A percentile compares a stretch with the other conserved stretches of the same genome.
Evolutionary conservation across 75 land plant genomes (phyloP).

Genomic region (Cryptomeria japonica): DNA sequence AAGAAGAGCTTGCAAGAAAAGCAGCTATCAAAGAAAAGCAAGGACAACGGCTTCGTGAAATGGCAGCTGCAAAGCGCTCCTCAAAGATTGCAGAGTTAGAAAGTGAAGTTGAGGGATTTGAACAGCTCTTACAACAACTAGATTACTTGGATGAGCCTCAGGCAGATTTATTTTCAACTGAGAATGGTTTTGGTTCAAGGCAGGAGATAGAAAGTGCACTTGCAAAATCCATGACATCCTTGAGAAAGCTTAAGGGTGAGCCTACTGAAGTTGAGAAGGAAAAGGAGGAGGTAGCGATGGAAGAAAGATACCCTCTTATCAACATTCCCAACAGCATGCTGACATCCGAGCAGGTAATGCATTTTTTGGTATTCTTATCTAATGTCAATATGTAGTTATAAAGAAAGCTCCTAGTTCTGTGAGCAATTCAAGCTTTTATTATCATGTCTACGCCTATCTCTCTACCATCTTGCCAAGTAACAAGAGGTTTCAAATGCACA

Average conservation of each 20-base stretch:
- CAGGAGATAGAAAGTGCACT: constrained; percentile 79
- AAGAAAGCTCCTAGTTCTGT: neutral
- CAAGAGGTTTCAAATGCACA: neutral
- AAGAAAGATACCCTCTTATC: constrained; percentile 81
- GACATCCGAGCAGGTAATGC: constrained; percentile 80
- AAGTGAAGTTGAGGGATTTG: constrained; percentile 61
- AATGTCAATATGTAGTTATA: constrained; percentile 7
- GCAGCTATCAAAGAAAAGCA: constrained; percentile 94
- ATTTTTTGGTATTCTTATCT: neutral
- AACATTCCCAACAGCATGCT: constrained; percentile 76
- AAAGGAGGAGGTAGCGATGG: constrained; percentile 36
- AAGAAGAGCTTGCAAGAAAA: constrained; percentile 93
- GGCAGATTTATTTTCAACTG: constrained; percentile 52
- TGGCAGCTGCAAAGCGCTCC: constrained; percentile 89
- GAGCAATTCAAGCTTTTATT: neutral
- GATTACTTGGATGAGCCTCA: constrained; percentile 56
- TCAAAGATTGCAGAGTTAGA: constrained; percentile 85
- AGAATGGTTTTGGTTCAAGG: constrained; percentile 63
- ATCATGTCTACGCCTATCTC: neutral
- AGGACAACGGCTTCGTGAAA: constrained; percentile 89
- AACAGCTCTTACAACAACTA: constrained; percentile 67
- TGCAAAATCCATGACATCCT: constrained; percentile 53
- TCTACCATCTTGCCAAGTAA: neutral
- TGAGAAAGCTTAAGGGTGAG: constrained; percentile 81
- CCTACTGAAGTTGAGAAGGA: constrained; percentile 54